A percentile compares a stretch with the other conserved stretches of the same genome.
phyloP scores from a whole-genome alignment of 2,329 filamentous ascomycete species.

The Colletotrichum tropicicola region DNA sequence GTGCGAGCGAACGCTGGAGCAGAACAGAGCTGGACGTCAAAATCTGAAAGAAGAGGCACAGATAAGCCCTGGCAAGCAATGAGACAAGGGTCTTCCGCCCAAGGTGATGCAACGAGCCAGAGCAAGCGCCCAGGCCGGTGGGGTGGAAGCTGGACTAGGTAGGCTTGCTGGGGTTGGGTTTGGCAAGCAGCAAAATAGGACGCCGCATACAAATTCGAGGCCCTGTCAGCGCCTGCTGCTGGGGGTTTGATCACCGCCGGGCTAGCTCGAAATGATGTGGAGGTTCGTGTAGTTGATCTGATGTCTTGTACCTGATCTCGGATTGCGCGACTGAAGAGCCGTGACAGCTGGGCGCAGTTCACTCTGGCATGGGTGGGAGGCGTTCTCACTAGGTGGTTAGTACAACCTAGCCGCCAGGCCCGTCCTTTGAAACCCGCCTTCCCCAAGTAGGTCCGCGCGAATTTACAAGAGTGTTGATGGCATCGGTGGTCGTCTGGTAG shows the following conservation, averaged over 20 bases:
- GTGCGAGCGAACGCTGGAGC: background rate
- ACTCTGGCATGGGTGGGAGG: constrained; percentile 1
- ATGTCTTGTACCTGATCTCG: constrained; percentile 12
- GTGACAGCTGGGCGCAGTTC: constrained; percentile 15
- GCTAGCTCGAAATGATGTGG: constrained; percentile 22
- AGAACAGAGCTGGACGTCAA: constrained; percentile 11
- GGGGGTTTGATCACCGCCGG: constrained; percentile 24
- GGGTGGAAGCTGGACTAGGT: constrained; percentile 10
- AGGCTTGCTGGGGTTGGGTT: constrained; percentile 22
- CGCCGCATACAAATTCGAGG: background rate
- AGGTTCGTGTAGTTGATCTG: constrained; percentile 22
- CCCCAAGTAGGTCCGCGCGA: constrained; percentile 15
- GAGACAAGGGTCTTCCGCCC: constrained; percentile 26
- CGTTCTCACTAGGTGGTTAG: constrained; percentile 12
- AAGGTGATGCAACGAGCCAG: constrained; percentile 27
- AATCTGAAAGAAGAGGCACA: constrained; percentile 25
- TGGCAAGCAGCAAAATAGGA: constrained; percentile 21
- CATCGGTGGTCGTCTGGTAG: background rate
- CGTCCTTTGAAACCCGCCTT: constrained; percentile 17
- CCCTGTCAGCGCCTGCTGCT: constrained; percentile 19
- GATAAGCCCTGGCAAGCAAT: constrained; percentile 19
- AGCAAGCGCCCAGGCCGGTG: constrained; percentile 22
- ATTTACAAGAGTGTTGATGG: background rate
- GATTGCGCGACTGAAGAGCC: constrained; percentile 7
- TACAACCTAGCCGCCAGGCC: background rate